phyloP scores from a whole-genome alignment of 768 basidiomycete species.

The Macrolepiota albuminosa region DNA sequence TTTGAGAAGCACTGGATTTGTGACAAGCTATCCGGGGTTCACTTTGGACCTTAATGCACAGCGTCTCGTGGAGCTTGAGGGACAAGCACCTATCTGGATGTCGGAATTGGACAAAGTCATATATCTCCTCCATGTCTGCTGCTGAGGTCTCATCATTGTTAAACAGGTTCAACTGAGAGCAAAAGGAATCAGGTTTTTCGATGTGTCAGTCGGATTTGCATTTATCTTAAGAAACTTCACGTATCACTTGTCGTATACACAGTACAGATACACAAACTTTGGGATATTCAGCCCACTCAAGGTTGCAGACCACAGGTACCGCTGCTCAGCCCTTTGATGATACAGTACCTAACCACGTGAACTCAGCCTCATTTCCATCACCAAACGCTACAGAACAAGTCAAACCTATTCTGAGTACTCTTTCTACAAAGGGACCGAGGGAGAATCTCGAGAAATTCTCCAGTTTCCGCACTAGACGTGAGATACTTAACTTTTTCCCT shows the following conservation, averaged over 20 bases:
- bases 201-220: conserved; percentile 51
- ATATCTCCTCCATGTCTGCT: neutral
- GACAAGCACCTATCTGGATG: conserved; percentile 69
- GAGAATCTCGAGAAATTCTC: conserved; percentile 63
- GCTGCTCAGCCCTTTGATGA: conserved; percentile 13
- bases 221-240: conserved; percentile 1
- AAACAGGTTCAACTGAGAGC: conserved; percentile 72
- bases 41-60: conserved; percentile 66
- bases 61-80: conserved; percentile 75
- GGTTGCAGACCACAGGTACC: conserved; percentile 34
- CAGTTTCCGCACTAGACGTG: conserved; percentile 72
- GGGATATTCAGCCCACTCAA: conserved; percentile 35
- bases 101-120: conserved; percentile 85
- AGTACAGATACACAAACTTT: conserved; percentile 76
- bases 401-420: conserved; percentile 54
- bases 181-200: conserved; percentile 79
- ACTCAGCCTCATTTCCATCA: conserved; percentile 47
- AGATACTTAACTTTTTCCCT: conserved; percentile 19
- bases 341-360: conserved; percentile 18
- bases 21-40: conserved; percentile 49
- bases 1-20: conserved; percentile 22
- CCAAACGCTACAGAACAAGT: conserved; percentile 58
- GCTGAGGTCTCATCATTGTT: conserved; percentile 8
- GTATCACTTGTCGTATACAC: conserved; percentile 15
- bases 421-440: conserved; percentile 62